phyloP scores from a whole-genome alignment of 176 grass and related monocot genomes.

The Avena sativa region DNA sequence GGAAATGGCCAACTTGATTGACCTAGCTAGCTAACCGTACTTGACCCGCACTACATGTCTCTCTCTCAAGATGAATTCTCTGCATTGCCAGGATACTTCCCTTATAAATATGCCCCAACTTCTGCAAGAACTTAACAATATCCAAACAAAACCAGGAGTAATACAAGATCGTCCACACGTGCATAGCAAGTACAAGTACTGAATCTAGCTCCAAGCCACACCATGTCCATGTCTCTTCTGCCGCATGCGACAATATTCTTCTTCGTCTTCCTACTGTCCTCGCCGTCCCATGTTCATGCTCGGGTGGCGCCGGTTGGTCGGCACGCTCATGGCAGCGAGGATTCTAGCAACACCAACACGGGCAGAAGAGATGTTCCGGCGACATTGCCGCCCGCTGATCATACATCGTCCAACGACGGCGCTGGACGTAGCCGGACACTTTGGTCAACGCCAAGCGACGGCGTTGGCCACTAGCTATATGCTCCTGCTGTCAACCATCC shows the following conservation, averaged over 20 bases:
- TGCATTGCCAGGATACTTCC: background rate
- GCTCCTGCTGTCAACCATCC: background rate
- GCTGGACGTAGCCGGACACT: slow-evolving; percentile 8
- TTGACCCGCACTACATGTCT: background rate
- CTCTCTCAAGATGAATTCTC: slow-evolving; percentile 10
- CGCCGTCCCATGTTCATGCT: slow-evolving; percentile 6
- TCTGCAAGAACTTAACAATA: background rate
- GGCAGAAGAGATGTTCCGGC: background rate
- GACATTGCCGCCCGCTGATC: background rate
- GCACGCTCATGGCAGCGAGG: background rate
- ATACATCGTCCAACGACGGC: background rate
- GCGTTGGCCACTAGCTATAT: slow-evolving; percentile 42
- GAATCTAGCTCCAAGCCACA: background rate
- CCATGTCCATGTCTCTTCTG: slow-evolving; percentile 12
- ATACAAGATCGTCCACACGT: background rate
- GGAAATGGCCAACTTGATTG: slow-evolving; percentile 13
- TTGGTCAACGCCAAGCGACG: slow-evolving; percentile 52
- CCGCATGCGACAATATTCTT: slow-evolving; percentile 8
- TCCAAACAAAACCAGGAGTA: background rate
- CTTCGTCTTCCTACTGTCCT: slow-evolving; percentile 29
- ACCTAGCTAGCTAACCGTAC: background rate
- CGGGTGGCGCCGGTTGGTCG: slow-evolving; percentile 6
- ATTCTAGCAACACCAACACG: background rate
- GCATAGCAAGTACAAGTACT: background rate
- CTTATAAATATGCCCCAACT: slow-evolving; percentile 43